Base-by-base conservation (phyloP, 1,284 basidiomycete species). In the Trametes pubescens region DNA sequence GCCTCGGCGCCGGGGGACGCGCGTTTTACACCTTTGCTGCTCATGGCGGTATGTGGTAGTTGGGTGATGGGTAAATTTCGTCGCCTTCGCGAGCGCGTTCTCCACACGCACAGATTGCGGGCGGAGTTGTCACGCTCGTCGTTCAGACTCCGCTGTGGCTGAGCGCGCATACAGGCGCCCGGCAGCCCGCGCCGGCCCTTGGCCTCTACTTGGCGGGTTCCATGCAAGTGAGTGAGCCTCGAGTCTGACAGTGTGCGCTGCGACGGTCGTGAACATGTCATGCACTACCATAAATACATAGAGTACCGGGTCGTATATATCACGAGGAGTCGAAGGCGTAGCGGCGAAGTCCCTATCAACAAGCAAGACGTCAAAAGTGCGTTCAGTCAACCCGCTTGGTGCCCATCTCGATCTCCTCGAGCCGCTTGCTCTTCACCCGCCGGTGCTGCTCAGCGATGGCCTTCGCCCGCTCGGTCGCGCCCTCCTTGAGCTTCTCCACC, bases 1-100 rank as follows among this genome's bases (percentile, higher is more conserved):
- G 81, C 82, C 57, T 90, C 87, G 46, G 87, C 85, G 13, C 90
- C 91, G 26, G 91, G 88, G 60, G 90, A 90, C 44, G 84, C 85
- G 76, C 91, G 89, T 80, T 93, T 93, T 71, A 86, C 88, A 62
- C 88, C 87, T 74, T 76, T 73, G 65, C 57, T 71, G 65, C 66
- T 68, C 72, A 76, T 72, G 61, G 65, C 59, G 58, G 65, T 62
- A 35, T 62, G 34, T 40, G 59, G 61, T 24, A 57, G 61, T 54
- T 59, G 65, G 65, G 69, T 69, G 67, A 66, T 68, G 67, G 67
- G 64, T 67, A 65, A 69, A 64, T 65, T 65, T 68, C 63, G 51
- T 61, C 52, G 54, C 32, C 61, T 65, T 59, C 64, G 59, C 62
- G 67, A 55, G 64, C 67, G 62, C 59, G 67, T 64, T 60, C 59